These are phyloP conservation scores for Inga laurina DNA, from an alignment of 306 rosid genomes.

Conservation along the genomic window DNA sequence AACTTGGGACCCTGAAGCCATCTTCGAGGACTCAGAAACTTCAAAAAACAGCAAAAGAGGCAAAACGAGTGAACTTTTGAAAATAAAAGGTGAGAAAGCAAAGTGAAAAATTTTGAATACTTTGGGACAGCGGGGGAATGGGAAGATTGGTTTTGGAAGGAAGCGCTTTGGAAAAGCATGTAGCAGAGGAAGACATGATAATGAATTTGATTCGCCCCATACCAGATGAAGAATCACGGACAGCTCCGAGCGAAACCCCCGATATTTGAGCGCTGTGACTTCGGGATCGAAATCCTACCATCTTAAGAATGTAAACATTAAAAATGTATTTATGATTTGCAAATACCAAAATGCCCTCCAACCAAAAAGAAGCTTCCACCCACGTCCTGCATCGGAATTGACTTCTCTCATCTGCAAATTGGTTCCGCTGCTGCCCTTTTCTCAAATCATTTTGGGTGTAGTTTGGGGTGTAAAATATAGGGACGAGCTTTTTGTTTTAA, in stretches of 20 bases:
- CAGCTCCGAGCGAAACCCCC: background rate
- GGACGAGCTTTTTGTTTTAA: no score
- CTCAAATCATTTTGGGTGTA: no score
- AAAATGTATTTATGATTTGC: no score
- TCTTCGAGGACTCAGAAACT: slow-evolving; percentile 33
- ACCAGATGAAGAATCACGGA: background rate
- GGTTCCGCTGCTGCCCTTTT: no score
- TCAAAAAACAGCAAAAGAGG: background rate
- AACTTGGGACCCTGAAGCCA: slow-evolving; percentile 50
- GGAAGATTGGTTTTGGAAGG: slow-evolving; percentile 20
- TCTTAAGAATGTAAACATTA: no score
- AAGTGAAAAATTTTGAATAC: background rate
- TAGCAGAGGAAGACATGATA: slow-evolving; percentile 41
- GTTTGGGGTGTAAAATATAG: no score
- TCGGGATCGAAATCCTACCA: background rate
- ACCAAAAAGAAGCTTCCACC: no score
- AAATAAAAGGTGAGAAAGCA: background rate
- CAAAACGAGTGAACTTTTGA: background rate
- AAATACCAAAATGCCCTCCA: no score
- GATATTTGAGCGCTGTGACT: background rate
- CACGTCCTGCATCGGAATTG: no score
- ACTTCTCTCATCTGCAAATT: no score
- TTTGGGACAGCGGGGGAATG: background rate
- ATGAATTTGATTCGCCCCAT: slow-evolving; percentile 22
- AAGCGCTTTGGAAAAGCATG: slow-evolving; percentile 22